Percentiles rank a stretch among this genome's conserved stretches.
Conservation (phyloP, 2,329 filamentous ascomycete species). For the Nothomitra cinnamomea region DNA sequence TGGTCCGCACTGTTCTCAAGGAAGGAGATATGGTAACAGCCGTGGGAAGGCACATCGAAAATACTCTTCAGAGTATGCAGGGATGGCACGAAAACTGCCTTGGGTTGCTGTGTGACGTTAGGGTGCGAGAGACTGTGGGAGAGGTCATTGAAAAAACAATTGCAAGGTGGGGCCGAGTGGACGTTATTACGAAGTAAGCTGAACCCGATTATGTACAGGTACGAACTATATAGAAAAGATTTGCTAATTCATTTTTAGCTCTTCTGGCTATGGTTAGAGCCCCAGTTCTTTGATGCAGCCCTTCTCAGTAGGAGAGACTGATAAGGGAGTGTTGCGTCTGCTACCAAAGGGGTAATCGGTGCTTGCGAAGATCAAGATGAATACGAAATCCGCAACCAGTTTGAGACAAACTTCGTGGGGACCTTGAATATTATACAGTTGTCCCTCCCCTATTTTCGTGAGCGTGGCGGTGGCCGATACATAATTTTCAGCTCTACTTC, state of each 20-base stretch:
- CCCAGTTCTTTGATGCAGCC: constrained; percentile 6
- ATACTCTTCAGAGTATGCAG: constrained; percentile 53
- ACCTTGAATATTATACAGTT: constrained; percentile 85
- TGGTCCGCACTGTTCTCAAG: constrained; percentile 65
- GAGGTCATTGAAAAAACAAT: constrained; percentile 54
- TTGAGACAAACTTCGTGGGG: constrained; percentile 95
- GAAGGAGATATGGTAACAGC: constrained; percentile 74
- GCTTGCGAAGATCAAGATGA: constrained; percentile 95
- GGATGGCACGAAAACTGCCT: constrained; percentile 55
- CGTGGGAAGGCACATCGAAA: constrained; percentile 70
- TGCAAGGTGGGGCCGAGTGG: constrained; percentile 60
- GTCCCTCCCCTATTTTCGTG: constrained; percentile 72
- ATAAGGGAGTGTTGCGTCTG: background rate
- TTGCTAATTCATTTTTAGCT: constrained; percentile 4
- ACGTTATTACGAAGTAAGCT: constrained; percentile 61
- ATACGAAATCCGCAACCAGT: constrained; percentile 85
- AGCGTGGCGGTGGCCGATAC: constrained; percentile 61
- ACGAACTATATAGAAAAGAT: background rate
- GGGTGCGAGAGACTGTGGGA: constrained; percentile 60
- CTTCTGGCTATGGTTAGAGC: constrained; percentile 10
- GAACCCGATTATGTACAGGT: too few relatives aligned
- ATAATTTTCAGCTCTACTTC: constrained; percentile 89
- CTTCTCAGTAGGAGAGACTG: background rate
- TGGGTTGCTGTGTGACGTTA: constrained; percentile 77
- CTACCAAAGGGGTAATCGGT: constrained; percentile 48